These are phyloP conservation scores for Aspergillus hortae DNA, from an alignment of 2,329 filamentous ascomycete species.

Conservation along the genomic window DNA sequence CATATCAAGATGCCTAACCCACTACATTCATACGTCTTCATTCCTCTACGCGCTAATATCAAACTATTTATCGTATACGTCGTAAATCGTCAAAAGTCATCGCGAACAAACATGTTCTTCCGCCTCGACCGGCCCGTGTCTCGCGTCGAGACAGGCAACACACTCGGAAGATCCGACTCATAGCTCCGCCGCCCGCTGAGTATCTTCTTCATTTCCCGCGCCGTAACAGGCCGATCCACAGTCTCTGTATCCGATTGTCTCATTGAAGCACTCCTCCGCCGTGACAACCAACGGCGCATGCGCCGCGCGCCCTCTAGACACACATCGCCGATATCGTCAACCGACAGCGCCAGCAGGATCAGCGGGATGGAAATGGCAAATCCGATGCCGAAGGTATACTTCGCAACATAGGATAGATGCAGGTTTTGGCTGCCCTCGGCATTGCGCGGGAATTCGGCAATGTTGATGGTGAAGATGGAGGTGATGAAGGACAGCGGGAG, in stretches of 20 bases:
- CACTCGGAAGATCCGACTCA: constrained; percentile 23
- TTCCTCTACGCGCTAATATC: too few relatives aligned
- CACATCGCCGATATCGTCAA: constrained; percentile 41
- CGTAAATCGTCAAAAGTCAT: too few relatives aligned
- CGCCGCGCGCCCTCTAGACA: constrained; percentile 22
- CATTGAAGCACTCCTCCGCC: constrained; percentile 6
- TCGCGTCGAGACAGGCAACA: constrained; percentile 11
- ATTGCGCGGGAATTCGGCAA: constrained; percentile 46
- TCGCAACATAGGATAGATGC: constrained; percentile 49
- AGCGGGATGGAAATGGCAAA: constrained; percentile 52
- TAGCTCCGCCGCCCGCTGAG: constrained; percentile 22
- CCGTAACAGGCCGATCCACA: constrained; percentile 5
- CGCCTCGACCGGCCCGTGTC: too few relatives aligned
- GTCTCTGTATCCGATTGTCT: not conserved
- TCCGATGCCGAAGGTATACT: constrained; percentile 56
- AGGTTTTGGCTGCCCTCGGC: constrained; percentile 32
- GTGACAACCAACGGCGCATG: constrained; percentile 23
- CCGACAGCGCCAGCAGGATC: constrained; percentile 44
- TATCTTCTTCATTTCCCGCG: constrained; percentile 25
- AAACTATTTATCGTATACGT: too few relatives aligned
- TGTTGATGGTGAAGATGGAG: constrained; percentile 54
- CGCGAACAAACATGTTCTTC: too few relatives aligned
- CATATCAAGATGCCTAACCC: too few relatives aligned
- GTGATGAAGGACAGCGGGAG: constrained; percentile 55
- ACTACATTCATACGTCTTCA: too few relatives aligned